phyloP scores from a whole-genome alignment of 805 yeast species.

The Schwanniomyces occidentalis region DNA sequence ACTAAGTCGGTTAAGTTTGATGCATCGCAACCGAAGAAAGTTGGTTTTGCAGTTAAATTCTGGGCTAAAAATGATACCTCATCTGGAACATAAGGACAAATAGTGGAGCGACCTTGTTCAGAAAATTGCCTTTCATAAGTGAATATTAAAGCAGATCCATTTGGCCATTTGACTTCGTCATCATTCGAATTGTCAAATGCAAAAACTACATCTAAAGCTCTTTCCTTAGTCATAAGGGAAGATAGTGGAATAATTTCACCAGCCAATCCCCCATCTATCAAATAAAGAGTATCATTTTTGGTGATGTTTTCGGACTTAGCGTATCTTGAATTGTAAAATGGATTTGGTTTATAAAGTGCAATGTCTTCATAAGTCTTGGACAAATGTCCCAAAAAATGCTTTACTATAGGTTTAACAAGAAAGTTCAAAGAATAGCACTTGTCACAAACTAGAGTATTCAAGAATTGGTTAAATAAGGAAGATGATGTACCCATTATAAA shows the following conservation, averaged over 20 bases:
- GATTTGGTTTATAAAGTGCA: slow-evolving; percentile 38
- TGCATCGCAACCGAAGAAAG: slow-evolving; percentile 44
- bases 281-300: slow-evolving; percentile 30
- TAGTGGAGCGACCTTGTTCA: slow-evolving; percentile 29
- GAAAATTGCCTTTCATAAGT: slow-evolving; percentile 38
- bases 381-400: slow-evolving; percentile 23
- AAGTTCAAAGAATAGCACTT: slow-evolving; percentile 25
- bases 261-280: slow-evolving; percentile 42
- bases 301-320: slow-evolving; percentile 28
- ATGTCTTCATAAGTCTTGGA: slow-evolving; percentile 28
- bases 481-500: slow-evolving; percentile 41
- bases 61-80: slow-evolving; percentile 27
- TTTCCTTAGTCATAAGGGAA: slow-evolving; percentile 30
- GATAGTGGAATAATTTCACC: slow-evolving; percentile 38
- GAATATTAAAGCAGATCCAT: slow-evolving; percentile 30
- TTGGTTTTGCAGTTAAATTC: slow-evolving; percentile 40
- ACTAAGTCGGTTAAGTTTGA: slow-evolving; percentile 35
- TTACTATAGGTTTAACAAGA: slow-evolving; percentile 25
- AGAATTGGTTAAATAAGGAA: slow-evolving; percentile 37
- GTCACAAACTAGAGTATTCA: slow-evolving; percentile 35
- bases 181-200: slow-evolving; percentile 37
- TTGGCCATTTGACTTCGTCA: slow-evolving; percentile 32
- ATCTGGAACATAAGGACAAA: slow-evolving; percentile 41
- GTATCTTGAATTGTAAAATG: slow-evolving; percentile 31
- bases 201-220: slow-evolving; percentile 37